These are phyloP conservation scores for Aspergillus phoenicis DNA, from an alignment of 2,329 filamentous ascomycete species.

Conservation along the genomic window DNA sequence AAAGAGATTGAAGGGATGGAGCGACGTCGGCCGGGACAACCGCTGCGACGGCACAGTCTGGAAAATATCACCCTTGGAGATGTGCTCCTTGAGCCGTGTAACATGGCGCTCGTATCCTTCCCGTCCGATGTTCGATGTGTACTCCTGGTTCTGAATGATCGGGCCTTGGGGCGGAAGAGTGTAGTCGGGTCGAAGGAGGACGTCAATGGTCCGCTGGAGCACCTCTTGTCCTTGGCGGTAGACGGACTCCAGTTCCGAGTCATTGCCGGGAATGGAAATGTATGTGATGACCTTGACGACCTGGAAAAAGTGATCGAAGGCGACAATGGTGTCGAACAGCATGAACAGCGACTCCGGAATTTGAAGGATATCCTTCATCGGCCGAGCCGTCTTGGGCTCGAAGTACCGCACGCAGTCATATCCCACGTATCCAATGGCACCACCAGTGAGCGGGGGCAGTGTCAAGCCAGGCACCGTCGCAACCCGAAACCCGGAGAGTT, in stretches of 20 bases:
- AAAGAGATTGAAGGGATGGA: constrained; percentile 99
- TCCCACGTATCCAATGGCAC: constrained; percentile 93
- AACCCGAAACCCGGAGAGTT: constrained; percentile 77
- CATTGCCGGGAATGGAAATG: constrained; percentile 66
- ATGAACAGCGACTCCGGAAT: constrained; percentile 96
- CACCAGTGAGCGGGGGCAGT: constrained; percentile 84
- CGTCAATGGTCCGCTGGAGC: constrained; percentile 68
- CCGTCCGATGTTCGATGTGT: constrained; percentile 88
- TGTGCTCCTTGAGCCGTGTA: constrained; percentile 82
- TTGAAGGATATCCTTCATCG: constrained; percentile 82
- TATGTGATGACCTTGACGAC: constrained; percentile 94
- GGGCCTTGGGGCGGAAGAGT: constrained; percentile 76
- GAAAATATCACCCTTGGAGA: constrained; percentile 90
- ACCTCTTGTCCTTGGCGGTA: constrained; percentile 69
- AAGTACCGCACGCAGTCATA: constrained; percentile 99
- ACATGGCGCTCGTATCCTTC: constrained; percentile 92
- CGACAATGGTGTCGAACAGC: constrained; percentile 92
- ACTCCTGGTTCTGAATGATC: constrained; percentile 73
- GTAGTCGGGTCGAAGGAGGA: constrained; percentile 72
- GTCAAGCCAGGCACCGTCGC: constrained; percentile 79
- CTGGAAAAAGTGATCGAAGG: constrained; percentile 92
- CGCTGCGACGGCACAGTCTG: constrained; percentile 95
- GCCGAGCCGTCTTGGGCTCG: constrained; percentile 89
- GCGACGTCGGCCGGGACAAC: constrained; percentile 80
- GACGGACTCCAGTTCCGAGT: constrained; percentile 63